Conservation (phyloP, 2,329 filamentous ascomycete species). For the Neonectria coccinea region DNA sequence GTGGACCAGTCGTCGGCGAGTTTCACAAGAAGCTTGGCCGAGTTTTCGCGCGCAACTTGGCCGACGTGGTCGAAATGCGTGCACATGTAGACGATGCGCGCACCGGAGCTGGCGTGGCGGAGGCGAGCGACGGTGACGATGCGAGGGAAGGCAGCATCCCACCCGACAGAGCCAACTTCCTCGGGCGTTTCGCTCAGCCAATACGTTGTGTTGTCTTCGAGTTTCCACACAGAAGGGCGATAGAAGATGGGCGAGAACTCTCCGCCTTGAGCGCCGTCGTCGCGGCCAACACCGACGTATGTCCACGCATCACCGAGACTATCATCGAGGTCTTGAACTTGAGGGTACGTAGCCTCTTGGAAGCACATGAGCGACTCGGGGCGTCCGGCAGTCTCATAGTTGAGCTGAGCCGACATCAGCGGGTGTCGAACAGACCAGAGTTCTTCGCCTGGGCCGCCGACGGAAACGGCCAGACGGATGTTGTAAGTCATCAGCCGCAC, state of each 20-base stretch:
- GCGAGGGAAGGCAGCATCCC: slow-evolving; percentile 60
- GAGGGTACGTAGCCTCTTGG: slow-evolving; percentile 72
- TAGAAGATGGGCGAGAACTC: slow-evolving; percentile 80
- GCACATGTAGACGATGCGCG: slow-evolving; percentile 58
- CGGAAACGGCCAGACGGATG: slow-evolving; percentile 68
- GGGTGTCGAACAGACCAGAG: slow-evolving; percentile 67
- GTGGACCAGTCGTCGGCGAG: slow-evolving; percentile 46
- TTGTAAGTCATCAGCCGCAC: slow-evolving; percentile 73
- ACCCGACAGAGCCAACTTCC: slow-evolving; percentile 67
- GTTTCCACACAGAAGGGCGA: slow-evolving; percentile 62
- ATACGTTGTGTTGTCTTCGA: slow-evolving; percentile 64
- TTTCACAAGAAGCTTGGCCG: slow-evolving; percentile 53
- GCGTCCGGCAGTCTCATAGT: slow-evolving; percentile 60
- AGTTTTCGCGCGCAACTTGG: slow-evolving; percentile 53
- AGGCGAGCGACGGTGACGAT: slow-evolving; percentile 63
- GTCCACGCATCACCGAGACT: slow-evolving; percentile 58
- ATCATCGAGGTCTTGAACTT: slow-evolving; percentile 67
- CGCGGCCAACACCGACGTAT: slow-evolving; percentile 67
- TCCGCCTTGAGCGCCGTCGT: slow-evolving; percentile 69
- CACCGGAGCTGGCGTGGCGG: slow-evolving; percentile 52
- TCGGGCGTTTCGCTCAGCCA: slow-evolving; percentile 73
- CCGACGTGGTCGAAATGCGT: slow-evolving; percentile 67
- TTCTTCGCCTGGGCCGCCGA: slow-evolving; percentile 64
- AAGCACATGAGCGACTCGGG: slow-evolving; percentile 69
- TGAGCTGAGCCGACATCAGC: slow-evolving; percentile 64